Evolutionary conservation across 352 stramenopile species (phyloP), one percentile per base, ranked within the genome.

Genomic region (Peronospora farinosa): DNA sequence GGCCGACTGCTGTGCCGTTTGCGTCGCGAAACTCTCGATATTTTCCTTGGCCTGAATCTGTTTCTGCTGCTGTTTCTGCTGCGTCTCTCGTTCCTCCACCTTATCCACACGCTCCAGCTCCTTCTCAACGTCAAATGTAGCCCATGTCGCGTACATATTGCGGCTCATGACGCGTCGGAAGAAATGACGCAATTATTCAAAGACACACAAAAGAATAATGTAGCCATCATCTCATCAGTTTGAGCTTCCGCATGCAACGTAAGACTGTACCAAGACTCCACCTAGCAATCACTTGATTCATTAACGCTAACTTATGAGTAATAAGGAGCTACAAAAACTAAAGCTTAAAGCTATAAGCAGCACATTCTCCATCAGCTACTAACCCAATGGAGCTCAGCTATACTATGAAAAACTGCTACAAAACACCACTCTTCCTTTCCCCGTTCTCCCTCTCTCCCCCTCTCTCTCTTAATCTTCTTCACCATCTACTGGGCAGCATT

Each of bases 121-220:
- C 36, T 69, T 61, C 25, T 89, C 78, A 21, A 86, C 78, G 55
- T 89, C 75, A 54, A 74, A 89, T 42, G 61, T 69, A 40, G 59
- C 67, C 78, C 78, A 89, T 17, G 63, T 63, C 5, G 64, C 65
- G 51, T 89, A 89, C 40, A 65, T 79, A 11, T 55, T 61, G 19
- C 52, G 41, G 51, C 61, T 69, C 65, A 74, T 74, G 3, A n/a
- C 28, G 23, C 28, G 28, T 32, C 28, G 28, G 28, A 19, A n/a
- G 10, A 17, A 17, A 35, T 30, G 30, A 7, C 30, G 16, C 35
- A 41, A 13, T 44, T 19, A 40, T 48, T 38, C 5, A 17, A 27
- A 8, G 21, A 32, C 28, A 12, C 28, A 12, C 6, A 0, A 27
- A 27, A 23, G 4, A 5, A 27, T 4, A 27, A 27, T 0, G 23